These are phyloP conservation scores for Crithidia sp. DNA, from an alignment of 208 protist species.

Conservation along the genomic window DNA sequence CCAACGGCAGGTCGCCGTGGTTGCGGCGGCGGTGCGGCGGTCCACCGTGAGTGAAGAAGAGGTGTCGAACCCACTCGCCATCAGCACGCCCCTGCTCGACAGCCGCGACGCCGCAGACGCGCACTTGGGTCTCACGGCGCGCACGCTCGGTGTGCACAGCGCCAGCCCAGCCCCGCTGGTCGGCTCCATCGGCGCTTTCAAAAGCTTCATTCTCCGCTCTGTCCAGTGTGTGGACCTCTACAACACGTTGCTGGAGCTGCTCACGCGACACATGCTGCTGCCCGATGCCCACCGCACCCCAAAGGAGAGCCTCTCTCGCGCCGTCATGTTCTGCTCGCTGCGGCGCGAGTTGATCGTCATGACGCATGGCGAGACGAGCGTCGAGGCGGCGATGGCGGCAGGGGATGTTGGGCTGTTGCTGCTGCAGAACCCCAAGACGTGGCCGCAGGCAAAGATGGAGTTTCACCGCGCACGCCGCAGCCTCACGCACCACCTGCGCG, in stretches of 20 bases:
- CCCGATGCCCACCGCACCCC: conserved; percentile 40
- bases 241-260: conserved; percentile 38
- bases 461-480: conserved; percentile 36
- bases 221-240: conserved; percentile 55
- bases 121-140: neutral
- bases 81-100: neutral
- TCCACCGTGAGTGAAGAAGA: neutral
- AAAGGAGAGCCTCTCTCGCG: conserved; percentile 41
- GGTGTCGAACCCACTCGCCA: conserved; percentile 10
- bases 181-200: conserved; percentile 1
- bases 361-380: conserved; percentile 41
- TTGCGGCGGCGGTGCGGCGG: conserved; percentile 1
- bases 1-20: conserved; percentile 14
- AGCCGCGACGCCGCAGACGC: neutral
- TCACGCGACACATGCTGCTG: conserved; percentile 50
- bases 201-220: conserved; percentile 35
- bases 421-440: conserved; percentile 35
- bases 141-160: neutral
- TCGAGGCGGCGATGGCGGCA: conserved; percentile 49
- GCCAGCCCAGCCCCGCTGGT: neutral
- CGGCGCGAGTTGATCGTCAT: conserved; percentile 45
- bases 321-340: conserved; percentile 46
- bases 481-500: conserved; percentile 23
- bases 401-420: conserved; percentile 42
- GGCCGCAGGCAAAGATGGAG: conserved; percentile 44